Base-by-base conservation (phyloP, 1,284 basidiomycete genomes). In the Rhizoctonia solani region DNA sequence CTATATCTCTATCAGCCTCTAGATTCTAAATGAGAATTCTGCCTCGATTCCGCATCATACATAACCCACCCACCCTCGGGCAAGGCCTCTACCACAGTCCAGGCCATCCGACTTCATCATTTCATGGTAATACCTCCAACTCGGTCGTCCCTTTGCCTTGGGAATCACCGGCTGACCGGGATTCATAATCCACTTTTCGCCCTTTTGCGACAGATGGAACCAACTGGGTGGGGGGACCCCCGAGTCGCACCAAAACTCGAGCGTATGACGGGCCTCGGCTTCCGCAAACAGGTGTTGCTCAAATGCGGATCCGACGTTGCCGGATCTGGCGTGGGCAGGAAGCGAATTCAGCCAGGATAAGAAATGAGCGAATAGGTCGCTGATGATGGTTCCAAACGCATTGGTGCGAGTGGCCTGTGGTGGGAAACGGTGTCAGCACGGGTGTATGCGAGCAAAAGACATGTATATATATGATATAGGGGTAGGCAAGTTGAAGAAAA, bases 261-360 rank as follows among this genome's bases (percentile, higher is more conserved):
- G 44, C 13, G 44, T 21, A 13, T 61, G 46, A 23, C 46, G 58
- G 23, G 27, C 29, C 29, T 61, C 44, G 30, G 58, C 58, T 25
- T 46, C 41, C 23, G 11, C 25, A 14, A 58, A 29, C n/a, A 42
- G 30, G 19, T 23, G 37, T 16, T 58, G 25, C 27, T 61, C 58
- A 34, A 61, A 61, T 3, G 19, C 30, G 4, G 44, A 23, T 1
- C 58, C 29, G 29, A 49, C 30, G 42, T 14, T 13, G 13, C 27
- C 42, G 16, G 39, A 44, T 13, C 13, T 14, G 27, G 23, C 16
- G 25, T 58, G 21, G 21, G 8, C 30, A 8, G 58, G 46, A 25
- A 61, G 46, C 25, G 14, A 5, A 13, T 50, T 47, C 19, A 61
- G 30, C 58, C 58, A 50, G 3, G 58, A 34, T 11, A 61, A 3